These are phyloP conservation scores for Inonotus obliquus DNA, from an alignment of 1,284 basidiomycete species.

Conservation along the genomic window DNA sequence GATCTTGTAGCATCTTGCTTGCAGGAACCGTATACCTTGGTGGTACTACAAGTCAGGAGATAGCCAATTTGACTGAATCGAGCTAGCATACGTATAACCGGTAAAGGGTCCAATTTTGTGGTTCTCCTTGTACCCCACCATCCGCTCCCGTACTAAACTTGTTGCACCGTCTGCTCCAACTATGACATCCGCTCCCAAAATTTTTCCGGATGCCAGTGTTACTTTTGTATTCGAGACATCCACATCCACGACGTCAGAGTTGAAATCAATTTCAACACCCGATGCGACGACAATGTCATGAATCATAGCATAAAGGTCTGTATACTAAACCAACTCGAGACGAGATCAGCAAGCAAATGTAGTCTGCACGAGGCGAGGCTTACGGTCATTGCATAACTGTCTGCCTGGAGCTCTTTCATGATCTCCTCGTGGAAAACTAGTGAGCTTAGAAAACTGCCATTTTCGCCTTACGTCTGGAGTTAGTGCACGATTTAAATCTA, in stretches of 20 bases:
- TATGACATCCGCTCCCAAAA: conserved; percentile 48
- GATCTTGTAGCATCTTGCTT: conserved; percentile 11
- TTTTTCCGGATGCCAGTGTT: conserved; percentile 41
- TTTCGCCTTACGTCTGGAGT: not conserved
- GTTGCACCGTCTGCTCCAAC: conserved; percentile 57
- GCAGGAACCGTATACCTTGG: conserved; percentile 13
- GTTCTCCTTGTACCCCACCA: conserved; percentile 2
- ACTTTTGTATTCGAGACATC: conserved; percentile 33
- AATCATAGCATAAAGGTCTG: conserved; percentile 42
- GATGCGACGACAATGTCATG: conserved; percentile 40
- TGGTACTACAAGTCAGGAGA: not conserved
- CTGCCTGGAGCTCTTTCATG: conserved; percentile 16
- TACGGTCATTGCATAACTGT: conserved; percentile 11
- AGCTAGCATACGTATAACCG: conserved; percentile 13
- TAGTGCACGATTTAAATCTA: not conserved
- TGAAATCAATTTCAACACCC: conserved; percentile 40
- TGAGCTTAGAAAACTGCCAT: conserved; percentile 4
- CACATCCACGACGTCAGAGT: conserved; percentile 32
- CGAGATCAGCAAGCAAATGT: not conserved
- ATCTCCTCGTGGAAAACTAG: conserved; percentile 14
- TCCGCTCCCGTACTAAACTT: conserved; percentile 30
- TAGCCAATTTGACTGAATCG: not conserved
- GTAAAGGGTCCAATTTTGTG: conserved; percentile 7
- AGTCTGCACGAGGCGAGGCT: not conserved
- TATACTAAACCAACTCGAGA: conserved; percentile 30